Evolutionary conservation across 805 yeast species (phyloP), one percentile per base, ranked within the genome.

Genomic region (Yamadazyma olivae): DNA sequence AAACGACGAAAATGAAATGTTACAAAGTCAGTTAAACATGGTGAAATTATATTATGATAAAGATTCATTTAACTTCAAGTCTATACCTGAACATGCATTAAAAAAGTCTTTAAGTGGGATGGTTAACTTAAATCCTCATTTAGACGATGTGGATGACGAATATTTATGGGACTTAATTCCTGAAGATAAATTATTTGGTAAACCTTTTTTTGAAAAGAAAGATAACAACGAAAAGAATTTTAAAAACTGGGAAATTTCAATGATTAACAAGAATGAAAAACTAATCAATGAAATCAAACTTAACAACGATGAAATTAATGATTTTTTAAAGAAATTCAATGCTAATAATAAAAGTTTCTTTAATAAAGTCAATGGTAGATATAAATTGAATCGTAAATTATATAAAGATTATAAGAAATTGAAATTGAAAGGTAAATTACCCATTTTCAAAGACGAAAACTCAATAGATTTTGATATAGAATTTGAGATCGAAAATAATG

Each of bases 151-250:
- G 14, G 62, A 60, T 35, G 70, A 68, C 40, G 67, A 59, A 21
- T 63, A 57, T 36, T 54, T 68, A 25, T 66, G 72, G 71, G 53
- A 61, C 14, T 32, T 62, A 27, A 50, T 61, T 17, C 72, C 72
- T 3, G 53, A 51, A 26, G 61, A 54, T 16, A 54, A 56, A 38
- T 38, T 54, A 20, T 65, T 57, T 45, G 68, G 64, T 6, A 42
- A 46, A 3, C 62, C 64, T 6, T 70, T 71, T 1, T 64, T 56
- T 35, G 68, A 61, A 18, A 40, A 43, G 17, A 33, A 45, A 26
- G 38, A 43, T 16, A 22, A 16, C 15, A 48, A 40, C 5, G 40
- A 47, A 12, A 41, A 53, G 27, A 59, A 62, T 5, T 64, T 66
- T 46, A 61, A 59, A 36, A 40, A 50, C 17, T 66, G 67, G 68